These are phyloP conservation scores for Pseudozyma pruni DNA, from an alignment of 1,284 basidiomycete genomes.

Conservation along the genomic window DNA sequence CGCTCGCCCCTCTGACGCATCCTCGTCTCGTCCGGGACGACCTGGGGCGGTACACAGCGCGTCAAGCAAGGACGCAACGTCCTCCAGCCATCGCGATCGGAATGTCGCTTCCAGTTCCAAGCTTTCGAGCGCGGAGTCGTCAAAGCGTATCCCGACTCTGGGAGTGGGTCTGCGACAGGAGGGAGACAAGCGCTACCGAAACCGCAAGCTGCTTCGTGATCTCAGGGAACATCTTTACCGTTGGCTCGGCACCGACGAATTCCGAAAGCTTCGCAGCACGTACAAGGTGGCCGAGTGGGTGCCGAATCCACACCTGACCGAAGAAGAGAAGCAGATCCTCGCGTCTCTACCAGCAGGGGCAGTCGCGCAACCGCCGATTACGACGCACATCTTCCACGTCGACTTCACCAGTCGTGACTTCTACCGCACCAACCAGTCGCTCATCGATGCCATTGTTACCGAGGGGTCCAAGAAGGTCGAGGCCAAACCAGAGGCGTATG, in stretches of 20 bases:
- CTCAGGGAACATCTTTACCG: slow-evolving; percentile 53
- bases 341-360: slow-evolving; percentile 34
- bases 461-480: slow-evolving; percentile 44
- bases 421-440: slow-evolving; percentile 51
- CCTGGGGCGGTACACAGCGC: slow-evolving; percentile 3
- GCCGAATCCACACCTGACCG: slow-evolving; percentile 40
- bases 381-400: slow-evolving; percentile 52
- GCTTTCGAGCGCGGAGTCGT: slow-evolving; percentile 12
- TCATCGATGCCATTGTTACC: slow-evolving; percentile 49
- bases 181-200: slow-evolving; percentile 53
- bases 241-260: slow-evolving; percentile 54
- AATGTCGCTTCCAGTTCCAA: slow-evolving; percentile 7
- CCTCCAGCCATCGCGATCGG: slow-evolving; percentile 3
- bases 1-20: background rate
- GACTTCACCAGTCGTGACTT: slow-evolving; percentile 49
- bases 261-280: slow-evolving; percentile 49
- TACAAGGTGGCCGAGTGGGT: slow-evolving; percentile 55
- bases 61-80: slow-evolving; percentile 1
- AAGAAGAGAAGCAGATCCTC: slow-evolving; percentile 41
- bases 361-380: slow-evolving; percentile 47
- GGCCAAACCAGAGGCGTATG: slow-evolving; percentile 51
- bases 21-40: slow-evolving; percentile 2
- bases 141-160: slow-evolving; percentile 42
- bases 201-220: slow-evolving; percentile 54
- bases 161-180: slow-evolving; percentile 48